phyloP scores from a whole-genome alignment of 202 grass and related monocot species.

The Thinopyrum obtusiflorum region DNA sequence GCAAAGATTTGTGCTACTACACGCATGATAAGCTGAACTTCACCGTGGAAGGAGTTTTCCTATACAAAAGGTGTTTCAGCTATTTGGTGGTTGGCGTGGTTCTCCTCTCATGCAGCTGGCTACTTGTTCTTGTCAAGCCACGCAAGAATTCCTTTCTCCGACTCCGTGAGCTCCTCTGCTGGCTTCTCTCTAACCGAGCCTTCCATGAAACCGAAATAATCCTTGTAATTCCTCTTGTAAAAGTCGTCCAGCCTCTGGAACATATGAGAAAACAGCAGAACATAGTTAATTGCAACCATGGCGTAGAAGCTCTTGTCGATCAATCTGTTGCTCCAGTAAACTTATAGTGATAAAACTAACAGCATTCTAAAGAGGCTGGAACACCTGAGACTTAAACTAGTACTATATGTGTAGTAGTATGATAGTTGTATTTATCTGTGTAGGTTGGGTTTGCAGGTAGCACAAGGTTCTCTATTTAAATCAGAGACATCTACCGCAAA shows the following conservation, averaged over 20 bases:
- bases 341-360: background rate
- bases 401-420: too few species aligned
- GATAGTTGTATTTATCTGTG: background rate
- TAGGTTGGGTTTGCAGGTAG: background rate
- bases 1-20: background rate
- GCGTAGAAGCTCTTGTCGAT: background rate
- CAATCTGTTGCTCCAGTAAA: background rate
- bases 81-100: background rate
- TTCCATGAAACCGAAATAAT: constrained; percentile 84
- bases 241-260: constrained; percentile 80
- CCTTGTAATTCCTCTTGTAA: constrained; percentile 83
- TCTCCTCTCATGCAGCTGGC: background rate
- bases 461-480: background rate
- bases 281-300: background rate
- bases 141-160: constrained; percentile 78
- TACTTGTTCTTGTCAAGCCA: constrained; percentile 91
- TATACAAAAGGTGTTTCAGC: background rate
- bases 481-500: background rate
- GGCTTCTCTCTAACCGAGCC: constrained; percentile 52
- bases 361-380: background rate
- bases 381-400: background rate
- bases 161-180: constrained; percentile 57
- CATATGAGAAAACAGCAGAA: background rate
- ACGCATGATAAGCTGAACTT: background rate
- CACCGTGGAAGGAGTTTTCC: background rate